These are phyloP conservation scores for Aspergillus incahuasiensis DNA, from an alignment of 495 filamentous ascomycete species.

Conservation along the genomic window DNA sequence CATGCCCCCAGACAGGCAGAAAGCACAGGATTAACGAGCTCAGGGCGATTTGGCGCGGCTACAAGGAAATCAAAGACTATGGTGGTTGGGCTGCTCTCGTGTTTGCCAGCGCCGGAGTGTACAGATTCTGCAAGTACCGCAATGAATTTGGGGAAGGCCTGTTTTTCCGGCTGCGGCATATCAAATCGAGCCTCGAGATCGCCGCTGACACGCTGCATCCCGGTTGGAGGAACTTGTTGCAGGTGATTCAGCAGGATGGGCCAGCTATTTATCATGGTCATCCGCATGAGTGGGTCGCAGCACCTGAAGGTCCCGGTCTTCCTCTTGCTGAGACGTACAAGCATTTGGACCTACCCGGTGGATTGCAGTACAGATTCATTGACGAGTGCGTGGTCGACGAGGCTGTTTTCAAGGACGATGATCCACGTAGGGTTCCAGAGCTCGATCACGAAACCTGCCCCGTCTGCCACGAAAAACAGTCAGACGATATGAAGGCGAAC, in stretches of 20 bases:
- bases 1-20: no score
- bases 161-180: slow-evolving; percentile 14
- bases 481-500: slow-evolving; percentile 18
- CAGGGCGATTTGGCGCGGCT: slow-evolving; percentile 23
- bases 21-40: no score
- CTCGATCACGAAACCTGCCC: slow-evolving; percentile 14
- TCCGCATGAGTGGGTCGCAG: slow-evolving; percentile 21
- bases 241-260: slow-evolving; percentile 14
- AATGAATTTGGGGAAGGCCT: slow-evolving; percentile 15
- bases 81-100: slow-evolving; percentile 22
- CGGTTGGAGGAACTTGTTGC: slow-evolving; percentile 16
- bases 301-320: slow-evolving; percentile 3
- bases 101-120: slow-evolving; percentile 19
- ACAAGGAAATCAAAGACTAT: slow-evolving; percentile 23
- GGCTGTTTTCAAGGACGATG: slow-evolving; percentile 6
- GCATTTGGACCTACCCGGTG: slow-evolving; percentile 12
- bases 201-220: slow-evolving; percentile 22
- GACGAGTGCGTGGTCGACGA: slow-evolving; percentile 18
- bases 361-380: slow-evolving; percentile 19
- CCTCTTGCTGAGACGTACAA: slow-evolving; percentile 14
- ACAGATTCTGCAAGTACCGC: slow-evolving; percentile 25
- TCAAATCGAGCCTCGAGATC: slow-evolving; percentile 16
- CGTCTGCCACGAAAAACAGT: slow-evolving; percentile 15
- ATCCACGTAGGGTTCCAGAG: slow-evolving; percentile 13
- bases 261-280: slow-evolving; percentile 13